These are phyloP conservation scores for Coemansia sp. DNA, from an alignment of 192 early-diverging fungal species.

Conservation along the genomic window DNA sequence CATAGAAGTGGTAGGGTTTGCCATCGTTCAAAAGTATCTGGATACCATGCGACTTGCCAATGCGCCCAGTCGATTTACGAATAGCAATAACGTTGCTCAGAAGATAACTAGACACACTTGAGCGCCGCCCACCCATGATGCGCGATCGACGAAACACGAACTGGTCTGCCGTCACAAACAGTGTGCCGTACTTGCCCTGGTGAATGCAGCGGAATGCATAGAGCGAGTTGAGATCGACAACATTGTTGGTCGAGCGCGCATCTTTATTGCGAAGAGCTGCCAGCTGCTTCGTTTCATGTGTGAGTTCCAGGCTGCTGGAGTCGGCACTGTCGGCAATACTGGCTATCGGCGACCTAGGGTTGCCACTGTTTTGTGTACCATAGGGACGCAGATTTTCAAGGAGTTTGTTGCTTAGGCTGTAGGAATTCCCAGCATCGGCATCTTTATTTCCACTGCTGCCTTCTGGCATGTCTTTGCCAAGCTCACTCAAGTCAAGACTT, in stretches of 20 bases:
- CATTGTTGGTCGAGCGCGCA: constrained; percentile 33
- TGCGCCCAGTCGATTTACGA: constrained; percentile 37
- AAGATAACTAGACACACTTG: constrained; percentile 37
- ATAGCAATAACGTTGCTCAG: constrained; percentile 49
- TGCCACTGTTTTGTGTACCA: constrained; percentile 4
- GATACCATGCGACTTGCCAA: constrained; percentile 48
- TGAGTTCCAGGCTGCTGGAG: constrained; percentile 32
- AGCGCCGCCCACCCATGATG: constrained; percentile 50
- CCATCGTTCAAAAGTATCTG: constrained; percentile 47
- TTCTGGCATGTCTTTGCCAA: background rate
- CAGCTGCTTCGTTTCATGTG: constrained; percentile 40
- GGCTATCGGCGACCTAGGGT: constrained; percentile 5
- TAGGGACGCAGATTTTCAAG: background rate
- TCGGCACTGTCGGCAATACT: constrained; percentile 6
- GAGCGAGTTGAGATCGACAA: constrained; percentile 35
- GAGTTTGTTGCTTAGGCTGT: constrained; percentile 1
- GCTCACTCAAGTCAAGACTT: background rate
- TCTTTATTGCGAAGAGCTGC: constrained; percentile 38
- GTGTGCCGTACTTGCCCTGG: constrained; percentile 50
- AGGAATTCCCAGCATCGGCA: constrained; percentile 5
- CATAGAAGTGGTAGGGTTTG: constrained; percentile 34
- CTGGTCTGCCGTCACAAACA: constrained; percentile 48
- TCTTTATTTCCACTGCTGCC: background rate
- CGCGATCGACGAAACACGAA: constrained; percentile 52
- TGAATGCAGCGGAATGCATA: constrained; percentile 54